Base-by-base conservation (phyloP, 768 basidiomycete genomes). In the Suillus hirtellus region DNA sequence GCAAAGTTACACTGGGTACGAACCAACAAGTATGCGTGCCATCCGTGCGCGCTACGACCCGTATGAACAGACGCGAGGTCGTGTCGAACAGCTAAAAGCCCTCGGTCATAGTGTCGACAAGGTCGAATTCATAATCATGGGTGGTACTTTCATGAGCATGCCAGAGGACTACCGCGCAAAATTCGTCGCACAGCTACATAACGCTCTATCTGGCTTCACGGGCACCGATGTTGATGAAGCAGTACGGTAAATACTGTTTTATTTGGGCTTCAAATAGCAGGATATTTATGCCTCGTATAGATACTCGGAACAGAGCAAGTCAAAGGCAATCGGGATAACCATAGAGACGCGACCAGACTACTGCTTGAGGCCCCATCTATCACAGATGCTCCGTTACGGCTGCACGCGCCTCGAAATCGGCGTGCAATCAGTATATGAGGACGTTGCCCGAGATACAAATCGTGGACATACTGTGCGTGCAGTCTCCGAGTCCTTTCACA, bases 131-230 rank as follows among this genome's bases (percentile, higher is more conserved):
- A 98, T 97, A 67, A 84, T 96, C 65, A 98, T 98, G 97, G 97
- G 97, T 27, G 97, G 97, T 52, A 99, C 97, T 12, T 99, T 99
- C 76, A 98, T 99, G 95, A 98, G 96, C 72, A 96, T 98, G 91
- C 92, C 96, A 43, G 95, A 99, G 75, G 93, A 95, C 52, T 99
- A 99, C 74, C 86, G 97, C 64, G 88, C 86, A 64, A 89, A 92
- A 67, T 99, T 99, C 68, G 85, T 99, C 61, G 95, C 96, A 1
- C 96, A 98, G 65, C 81, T 99, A 61, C 97, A 99, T 75, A 99
- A 99, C 74, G 96, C 97, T 1, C 80, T 99, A 6, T 95, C 93
- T 17, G 97, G 97, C 0, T 96, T 92, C 72, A 98, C 96, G 1
- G 95, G 95, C 1, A 83, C 86, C 2, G 90, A 98, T 67, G 87